phyloP scores from a whole-genome alignment of 2,329 filamentous ascomycete genomes.

The Pseudogymnoascus destructans region DNA sequence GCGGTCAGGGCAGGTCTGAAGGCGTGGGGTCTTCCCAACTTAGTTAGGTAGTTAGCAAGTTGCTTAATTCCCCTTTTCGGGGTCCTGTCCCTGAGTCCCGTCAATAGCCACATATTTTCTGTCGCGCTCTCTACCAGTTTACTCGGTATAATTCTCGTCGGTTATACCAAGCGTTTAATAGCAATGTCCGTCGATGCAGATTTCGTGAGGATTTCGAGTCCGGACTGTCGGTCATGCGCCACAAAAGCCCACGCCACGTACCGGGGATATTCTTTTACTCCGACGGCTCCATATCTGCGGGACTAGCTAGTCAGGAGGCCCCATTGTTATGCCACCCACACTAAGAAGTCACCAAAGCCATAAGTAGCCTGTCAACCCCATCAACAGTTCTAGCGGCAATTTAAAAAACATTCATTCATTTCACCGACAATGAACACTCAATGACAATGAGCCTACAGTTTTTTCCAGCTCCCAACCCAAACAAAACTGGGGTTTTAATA shows the following conservation, averaged over 20 bases:
- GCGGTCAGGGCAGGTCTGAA: not conserved
- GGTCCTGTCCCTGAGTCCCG: not conserved
- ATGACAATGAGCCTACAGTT: not conserved
- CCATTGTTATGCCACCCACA: not conserved
- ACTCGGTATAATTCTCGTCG: too few species aligned
- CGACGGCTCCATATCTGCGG: not conserved
- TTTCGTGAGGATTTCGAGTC: too few species aligned
- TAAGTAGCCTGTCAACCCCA: conserved; percentile 8
- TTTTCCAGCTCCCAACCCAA: not conserved
- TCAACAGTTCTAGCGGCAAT: not conserved
- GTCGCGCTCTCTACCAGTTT: not conserved
- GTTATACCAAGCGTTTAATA: too few species aligned
- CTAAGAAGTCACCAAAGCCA: not conserved
- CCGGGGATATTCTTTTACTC: not conserved
- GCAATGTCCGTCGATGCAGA: too few species aligned
- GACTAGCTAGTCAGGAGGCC: conserved; percentile 1
- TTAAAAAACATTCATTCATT: not conserved
- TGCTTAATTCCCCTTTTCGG: not conserved
- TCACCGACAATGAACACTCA: not conserved
- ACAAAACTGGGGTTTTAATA: conserved; percentile 17
- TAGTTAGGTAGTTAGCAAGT: not conserved
- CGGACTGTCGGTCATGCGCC: not conserved
- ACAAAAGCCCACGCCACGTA: not conserved
- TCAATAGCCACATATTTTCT: not conserved
- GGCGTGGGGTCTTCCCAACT: not conserved